A percentile compares a stretch with the other conserved stretches of the same genome.
Conservation (phyloP, 129 eudicot species). For the Heracleum sosnowskyi region DNA sequence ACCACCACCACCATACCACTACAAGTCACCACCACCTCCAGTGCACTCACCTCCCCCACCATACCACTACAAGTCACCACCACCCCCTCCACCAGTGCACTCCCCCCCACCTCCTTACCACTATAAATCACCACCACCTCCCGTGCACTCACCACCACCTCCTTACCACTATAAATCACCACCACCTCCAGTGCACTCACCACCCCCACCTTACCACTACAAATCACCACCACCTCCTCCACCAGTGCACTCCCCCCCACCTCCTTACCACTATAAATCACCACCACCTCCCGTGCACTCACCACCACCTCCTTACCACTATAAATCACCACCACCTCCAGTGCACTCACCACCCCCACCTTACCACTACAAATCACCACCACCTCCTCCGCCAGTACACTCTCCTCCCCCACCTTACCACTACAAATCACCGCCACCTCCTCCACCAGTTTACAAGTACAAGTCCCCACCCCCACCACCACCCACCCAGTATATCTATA, state of each 20-base stretch:
- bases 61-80: background rate
- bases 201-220: background rate
- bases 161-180: background rate
- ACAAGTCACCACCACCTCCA: background rate
- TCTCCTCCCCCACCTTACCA: background rate
- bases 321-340: constrained; percentile 1
- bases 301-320: background rate
- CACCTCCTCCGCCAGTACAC: background rate
- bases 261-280: background rate
- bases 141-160: background rate
- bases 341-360: background rate
- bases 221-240: constrained; percentile 1
- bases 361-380: constrained; percentile 4
- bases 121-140: constrained; percentile 3
- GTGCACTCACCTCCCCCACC: background rate
- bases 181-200: background rate
- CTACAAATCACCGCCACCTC: background rate
- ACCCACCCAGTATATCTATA: background rate
- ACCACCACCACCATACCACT: background rate
- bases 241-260: background rate
- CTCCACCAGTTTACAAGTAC: background rate
- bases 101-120: background rate
- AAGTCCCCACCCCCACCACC: background rate
- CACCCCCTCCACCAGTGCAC: background rate
- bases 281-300: background rate